Base-by-base conservation (phyloP, 306 rosid species). In the Herpetospermum pedunculosum region DNA sequence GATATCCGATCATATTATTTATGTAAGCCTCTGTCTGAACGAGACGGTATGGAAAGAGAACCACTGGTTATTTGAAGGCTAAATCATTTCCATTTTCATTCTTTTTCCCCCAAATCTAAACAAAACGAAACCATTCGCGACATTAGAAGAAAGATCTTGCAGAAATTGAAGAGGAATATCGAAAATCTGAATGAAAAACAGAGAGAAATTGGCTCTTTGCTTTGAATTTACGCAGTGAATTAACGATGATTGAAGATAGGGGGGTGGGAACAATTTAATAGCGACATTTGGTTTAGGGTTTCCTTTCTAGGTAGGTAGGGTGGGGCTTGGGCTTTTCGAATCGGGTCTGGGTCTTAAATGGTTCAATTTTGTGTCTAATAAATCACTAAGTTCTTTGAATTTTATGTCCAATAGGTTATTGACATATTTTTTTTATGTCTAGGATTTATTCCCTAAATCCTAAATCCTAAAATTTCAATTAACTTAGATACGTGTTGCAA, bases 21-120 rank as follows among this genome's bases (percentile, higher is more conserved):
- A 32, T 82, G 23, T 82, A 9, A 25, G 85, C 83, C 83, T 58
- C 80, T 60, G 83, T 79, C 86, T 82, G 83, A 82, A 82, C 86
- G 83, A 82, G 32, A 76, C 60, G 83, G 77, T n/a, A n/a, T n/a
- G n/a, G n/a, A n/a, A n/a, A n/a, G n/a, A n/a, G n/a, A n/a, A n/a
- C n/a, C n/a, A n/a, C n/a, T n/a, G n/a, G 77, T 74, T 80, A 83
- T 80, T 83, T 81, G 18, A 55, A 8, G 50, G 84, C 79, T 75
- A 16, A n/a, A 10, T 8, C 47, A 50, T 63, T 21, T 44, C 19
- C 28, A 38, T 7, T 18, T 57, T 18, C 37, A 8, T 9, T 5
- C n/a, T 40, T 30, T 16, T 21, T 4, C 47, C 30, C 70, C 48
- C 48, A 19, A 58, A 35, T 41, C 72, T 23, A 11, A 41, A 12